These are phyloP conservation scores for Magnaporthiopsis incrustans DNA, from an alignment of 2,329 filamentous ascomycete genomes.

Conservation along the genomic window DNA sequence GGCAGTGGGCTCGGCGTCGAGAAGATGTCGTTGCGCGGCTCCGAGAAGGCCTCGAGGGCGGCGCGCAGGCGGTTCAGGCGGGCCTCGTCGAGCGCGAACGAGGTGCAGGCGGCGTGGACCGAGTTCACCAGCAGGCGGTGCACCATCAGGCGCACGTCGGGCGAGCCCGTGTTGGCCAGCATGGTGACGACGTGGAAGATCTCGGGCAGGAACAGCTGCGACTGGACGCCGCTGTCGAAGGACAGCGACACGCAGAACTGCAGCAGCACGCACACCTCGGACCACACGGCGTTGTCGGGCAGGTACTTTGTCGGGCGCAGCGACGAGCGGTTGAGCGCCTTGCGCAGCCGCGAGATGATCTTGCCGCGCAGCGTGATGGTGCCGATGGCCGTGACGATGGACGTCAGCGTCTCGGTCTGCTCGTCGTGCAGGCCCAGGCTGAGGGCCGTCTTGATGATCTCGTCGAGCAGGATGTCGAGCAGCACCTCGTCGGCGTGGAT, in stretches of 20 bases:
- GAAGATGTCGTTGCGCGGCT: conserved; percentile 51
- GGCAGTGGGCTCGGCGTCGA: conserved; percentile 27
- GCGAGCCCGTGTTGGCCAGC: conserved; percentile 56
- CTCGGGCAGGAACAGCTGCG: conserved; percentile 60
- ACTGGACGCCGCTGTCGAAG: conserved; percentile 59
- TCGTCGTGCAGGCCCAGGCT: conserved; percentile 49
- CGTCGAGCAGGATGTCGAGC: conserved; percentile 59
- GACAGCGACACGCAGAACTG: conserved; percentile 59
- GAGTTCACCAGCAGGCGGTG: conserved; percentile 59
- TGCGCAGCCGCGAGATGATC: conserved; percentile 56
- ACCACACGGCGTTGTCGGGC: conserved; percentile 60
- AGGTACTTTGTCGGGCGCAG: conserved; percentile 57
- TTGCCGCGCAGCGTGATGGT: conserved; percentile 59
- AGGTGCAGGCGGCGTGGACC: conserved; percentile 59
- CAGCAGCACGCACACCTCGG: conserved; percentile 59
- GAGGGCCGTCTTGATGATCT: conserved; percentile 56
- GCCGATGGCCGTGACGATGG: conserved; percentile 54
- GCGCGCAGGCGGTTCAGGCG: conserved; percentile 47
- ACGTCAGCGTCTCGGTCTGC: conserved; percentile 51
- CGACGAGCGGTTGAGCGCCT: conserved; percentile 59
- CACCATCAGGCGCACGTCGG: conserved; percentile 49
- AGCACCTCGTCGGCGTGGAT: conserved; percentile 58
- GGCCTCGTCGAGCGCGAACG: conserved; percentile 53
- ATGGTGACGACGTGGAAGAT: conserved; percentile 65
- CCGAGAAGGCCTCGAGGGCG: conserved; percentile 50